Conservation (phyloP, 371 early-diverging fungal genomes). For the Massospora cicadina region DNA sequence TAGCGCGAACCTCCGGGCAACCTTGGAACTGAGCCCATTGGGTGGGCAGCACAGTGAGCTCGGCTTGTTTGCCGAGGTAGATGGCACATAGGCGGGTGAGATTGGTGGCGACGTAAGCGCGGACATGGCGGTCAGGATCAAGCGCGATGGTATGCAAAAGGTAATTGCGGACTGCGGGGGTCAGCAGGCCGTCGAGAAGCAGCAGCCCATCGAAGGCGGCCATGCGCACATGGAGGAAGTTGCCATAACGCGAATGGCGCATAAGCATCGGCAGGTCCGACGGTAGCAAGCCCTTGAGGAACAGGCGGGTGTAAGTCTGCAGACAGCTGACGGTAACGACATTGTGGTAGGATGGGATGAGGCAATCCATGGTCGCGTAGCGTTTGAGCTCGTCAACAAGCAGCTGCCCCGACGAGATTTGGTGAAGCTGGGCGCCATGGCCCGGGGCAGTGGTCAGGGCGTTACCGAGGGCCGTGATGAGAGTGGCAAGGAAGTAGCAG, state of each 20-base stretch:
- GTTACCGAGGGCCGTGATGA: conserved; percentile 54
- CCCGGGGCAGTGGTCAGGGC: conserved; percentile 26
- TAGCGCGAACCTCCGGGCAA: neutral
- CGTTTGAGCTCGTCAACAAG: conserved; percentile 60
- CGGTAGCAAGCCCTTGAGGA: conserved; percentile 39
- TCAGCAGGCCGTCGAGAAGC: conserved; percentile 33
- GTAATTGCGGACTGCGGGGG: conserved; percentile 25
- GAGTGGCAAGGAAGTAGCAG: conserved; percentile 47
- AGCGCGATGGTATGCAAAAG: conserved; percentile 29
- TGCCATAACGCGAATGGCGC: conserved; percentile 36
- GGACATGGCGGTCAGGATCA: conserved; percentile 33
- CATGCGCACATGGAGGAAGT: conserved; percentile 38
- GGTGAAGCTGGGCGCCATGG: conserved; percentile 12
- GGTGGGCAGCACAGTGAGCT: neutral
- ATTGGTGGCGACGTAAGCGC: conserved; percentile 24
- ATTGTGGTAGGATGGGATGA: conserved; percentile 75
- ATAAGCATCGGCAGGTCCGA: conserved; percentile 44
- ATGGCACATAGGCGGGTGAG: neutral
- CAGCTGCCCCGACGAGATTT: conserved; percentile 15
- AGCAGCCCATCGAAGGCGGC: conserved; percentile 44
- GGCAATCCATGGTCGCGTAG: conserved; percentile 53
- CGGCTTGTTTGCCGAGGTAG: neutral
- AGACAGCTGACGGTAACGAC: conserved; percentile 60
- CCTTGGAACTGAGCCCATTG: neutral
- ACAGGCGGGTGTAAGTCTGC: conserved; percentile 16